Conservation (phyloP, 352 stramenopile species). For the Globisporangium radiosum region DNA sequence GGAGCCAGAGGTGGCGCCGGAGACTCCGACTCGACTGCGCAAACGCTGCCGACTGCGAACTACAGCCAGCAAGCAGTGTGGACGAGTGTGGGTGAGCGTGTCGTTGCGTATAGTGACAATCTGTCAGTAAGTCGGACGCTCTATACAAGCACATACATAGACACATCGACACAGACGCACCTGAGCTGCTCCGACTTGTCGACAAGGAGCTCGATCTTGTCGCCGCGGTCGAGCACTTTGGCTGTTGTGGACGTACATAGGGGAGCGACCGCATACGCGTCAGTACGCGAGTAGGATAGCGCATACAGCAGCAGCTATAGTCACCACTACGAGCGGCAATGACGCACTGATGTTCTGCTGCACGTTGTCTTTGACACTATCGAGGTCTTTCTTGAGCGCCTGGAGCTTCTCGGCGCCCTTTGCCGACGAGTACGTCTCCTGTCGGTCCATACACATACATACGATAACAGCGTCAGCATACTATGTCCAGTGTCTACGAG, state of each 20-base stretch:
- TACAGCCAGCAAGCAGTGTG: constrained; percentile 8
- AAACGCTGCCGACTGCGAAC: constrained; percentile 75
- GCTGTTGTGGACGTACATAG: constrained; percentile 14
- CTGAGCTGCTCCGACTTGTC: constrained; percentile 86
- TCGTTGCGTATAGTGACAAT: neutral
- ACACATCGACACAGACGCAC: constrained; percentile 18
- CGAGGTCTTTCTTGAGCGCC: constrained; percentile 75
- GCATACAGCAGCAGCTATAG: neutral
- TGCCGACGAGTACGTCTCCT: constrained; percentile 77
- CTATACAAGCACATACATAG: neutral
- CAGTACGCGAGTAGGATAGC: neutral
- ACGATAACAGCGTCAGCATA: neutral
- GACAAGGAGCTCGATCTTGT: constrained; percentile 86
- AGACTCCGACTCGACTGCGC: constrained; percentile 78
- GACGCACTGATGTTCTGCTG: constrained; percentile 79
- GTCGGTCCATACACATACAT: constrained; percentile 4
- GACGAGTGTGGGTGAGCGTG: too few species aligned
- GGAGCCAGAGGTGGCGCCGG: constrained; percentile 75
- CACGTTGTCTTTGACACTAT: constrained; percentile 71
- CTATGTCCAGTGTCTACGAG: neutral
- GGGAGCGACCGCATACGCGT: neutral
- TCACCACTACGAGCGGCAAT: neutral
- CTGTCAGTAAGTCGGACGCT: neutral
- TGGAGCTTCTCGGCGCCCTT: constrained; percentile 71
- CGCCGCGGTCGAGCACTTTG: constrained; percentile 79